Conservation (phyloP, 164 flowering plant genomes). For the Magnolia kwangsiensis region DNA sequence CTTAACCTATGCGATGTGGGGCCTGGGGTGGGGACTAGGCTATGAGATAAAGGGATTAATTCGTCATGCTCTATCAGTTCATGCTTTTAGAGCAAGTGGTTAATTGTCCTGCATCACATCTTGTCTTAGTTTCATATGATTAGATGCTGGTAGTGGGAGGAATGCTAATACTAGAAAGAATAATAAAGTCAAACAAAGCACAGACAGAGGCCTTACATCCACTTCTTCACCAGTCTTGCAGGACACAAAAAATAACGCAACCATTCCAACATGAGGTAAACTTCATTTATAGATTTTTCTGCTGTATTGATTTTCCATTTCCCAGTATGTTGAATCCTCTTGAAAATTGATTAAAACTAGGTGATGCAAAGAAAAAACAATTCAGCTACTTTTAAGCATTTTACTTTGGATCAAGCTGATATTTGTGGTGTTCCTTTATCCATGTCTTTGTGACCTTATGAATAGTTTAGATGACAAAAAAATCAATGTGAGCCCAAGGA, state of each 20-base stretch:
- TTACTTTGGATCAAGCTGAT: too few species aligned
- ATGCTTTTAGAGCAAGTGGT: too few species aligned
- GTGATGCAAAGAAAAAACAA: neutral
- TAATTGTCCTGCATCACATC: too few species aligned
- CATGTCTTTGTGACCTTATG: too few species aligned
- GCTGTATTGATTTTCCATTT: neutral
- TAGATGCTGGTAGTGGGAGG: slow-evolving; percentile 67
- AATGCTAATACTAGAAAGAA: slow-evolving; percentile 44
- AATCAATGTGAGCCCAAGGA: too few species aligned
- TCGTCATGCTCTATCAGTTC: too few species aligned
- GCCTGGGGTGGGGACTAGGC: too few species aligned
- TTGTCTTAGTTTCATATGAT: neutral
- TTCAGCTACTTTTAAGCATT: neutral
- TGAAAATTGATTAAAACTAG: too few species aligned
- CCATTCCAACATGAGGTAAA: slow-evolving; percentile 34
- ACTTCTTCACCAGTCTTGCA: slow-evolving; percentile 27
- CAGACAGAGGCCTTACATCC: slow-evolving; percentile 25
- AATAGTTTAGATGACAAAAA: too few species aligned
- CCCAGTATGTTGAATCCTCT: neutral
- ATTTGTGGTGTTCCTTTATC: too few species aligned
- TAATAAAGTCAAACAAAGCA: slow-evolving; percentile 33
- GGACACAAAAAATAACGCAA: slow-evolving; percentile 43
- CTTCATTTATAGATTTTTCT: neutral
- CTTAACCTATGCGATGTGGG: too few species aligned
- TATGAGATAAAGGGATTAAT: too few species aligned